phyloP scores from a whole-genome alignment of 768 basidiomycete species.

The Boletellus ananas region DNA sequence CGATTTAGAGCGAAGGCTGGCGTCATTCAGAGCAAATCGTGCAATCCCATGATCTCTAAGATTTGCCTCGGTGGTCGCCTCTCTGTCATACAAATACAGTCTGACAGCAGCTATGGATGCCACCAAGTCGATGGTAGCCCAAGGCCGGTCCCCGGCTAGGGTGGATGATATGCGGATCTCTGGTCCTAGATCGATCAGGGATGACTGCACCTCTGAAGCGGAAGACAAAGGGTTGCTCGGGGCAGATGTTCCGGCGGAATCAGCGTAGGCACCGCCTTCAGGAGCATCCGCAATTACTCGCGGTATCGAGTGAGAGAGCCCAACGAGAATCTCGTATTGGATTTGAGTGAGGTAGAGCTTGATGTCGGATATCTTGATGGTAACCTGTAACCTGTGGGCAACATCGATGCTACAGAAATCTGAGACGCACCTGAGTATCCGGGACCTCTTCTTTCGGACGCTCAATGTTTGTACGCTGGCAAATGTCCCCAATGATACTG shows the following conservation, averaged over 20 bases:
- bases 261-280: conserved; percentile 37
- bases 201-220: conserved; percentile 1
- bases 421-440: conserved; percentile 62
- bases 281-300: conserved; percentile 51
- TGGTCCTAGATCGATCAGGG: conserved; percentile 40
- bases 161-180: conserved; percentile 44
- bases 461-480: conserved; percentile 58
- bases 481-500: conserved; percentile 61
- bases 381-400: conserved; percentile 45
- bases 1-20: conserved; percentile 73
- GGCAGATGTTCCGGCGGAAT: conserved; percentile 20
- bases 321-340: conserved; percentile 73
- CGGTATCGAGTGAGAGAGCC: conserved; percentile 65
- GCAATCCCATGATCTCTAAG: conserved; percentile 80
- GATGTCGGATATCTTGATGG: conserved; percentile 76
- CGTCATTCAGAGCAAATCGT: conserved; percentile 78
- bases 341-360: conserved; percentile 78
- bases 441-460: conserved; percentile 55
- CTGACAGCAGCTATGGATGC: conserved; percentile 69
- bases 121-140: conserved; percentile 70
- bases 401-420: background rate
- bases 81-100: conserved; percentile 79
- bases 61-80: conserved; percentile 51
- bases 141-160: conserved; percentile 33
- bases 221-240: conserved; percentile 1